Conservation (phyloP, 2,329 filamentous ascomycete species). For the Colletotrichum scovillei region DNA sequence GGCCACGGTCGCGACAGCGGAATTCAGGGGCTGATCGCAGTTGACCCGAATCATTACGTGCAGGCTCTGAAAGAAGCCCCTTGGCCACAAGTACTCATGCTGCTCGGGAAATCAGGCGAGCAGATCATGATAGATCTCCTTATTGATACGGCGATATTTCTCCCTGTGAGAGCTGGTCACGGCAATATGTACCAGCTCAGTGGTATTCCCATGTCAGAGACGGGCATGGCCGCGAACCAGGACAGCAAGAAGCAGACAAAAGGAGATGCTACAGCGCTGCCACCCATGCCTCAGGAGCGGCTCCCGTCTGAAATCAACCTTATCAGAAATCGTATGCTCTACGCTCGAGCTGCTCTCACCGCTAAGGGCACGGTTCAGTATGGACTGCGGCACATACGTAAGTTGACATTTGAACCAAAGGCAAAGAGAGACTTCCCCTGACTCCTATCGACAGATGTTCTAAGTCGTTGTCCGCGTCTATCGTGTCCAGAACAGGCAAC, state of each 20-base stretch:
- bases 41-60: conserved; percentile 77
- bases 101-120: conserved; percentile 82
- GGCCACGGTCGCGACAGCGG: conserved; percentile 41
- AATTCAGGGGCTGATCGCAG: conserved; percentile 74
- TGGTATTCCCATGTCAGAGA: conserved; percentile 66
- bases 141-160: conserved; percentile 81
- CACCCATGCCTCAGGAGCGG: conserved; percentile 19
- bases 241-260: background rate
- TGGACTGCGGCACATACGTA: conserved; percentile 86
- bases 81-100: conserved; percentile 80
- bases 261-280: conserved; percentile 10
- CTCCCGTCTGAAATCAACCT: conserved; percentile 74
- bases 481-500: background rate
- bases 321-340: conserved; percentile 86
- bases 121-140: conserved; percentile 82
- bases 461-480: conserved; percentile 73
- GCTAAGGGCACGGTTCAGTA: conserved; percentile 74
- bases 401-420: conserved; percentile 45
- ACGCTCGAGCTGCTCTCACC: conserved; percentile 80
- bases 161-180: conserved; percentile 66
- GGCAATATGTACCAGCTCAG: conserved; percentile 83
- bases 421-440: background rate
- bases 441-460: conserved; percentile 69
- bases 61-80: conserved; percentile 73
- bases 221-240: background rate